Evolutionary conservation across 2,329 filamentous ascomycete genomes (phyloP), one percentile per base, ranked within the genome.

Genomic region (Pleoardoris graminearum): DNA sequence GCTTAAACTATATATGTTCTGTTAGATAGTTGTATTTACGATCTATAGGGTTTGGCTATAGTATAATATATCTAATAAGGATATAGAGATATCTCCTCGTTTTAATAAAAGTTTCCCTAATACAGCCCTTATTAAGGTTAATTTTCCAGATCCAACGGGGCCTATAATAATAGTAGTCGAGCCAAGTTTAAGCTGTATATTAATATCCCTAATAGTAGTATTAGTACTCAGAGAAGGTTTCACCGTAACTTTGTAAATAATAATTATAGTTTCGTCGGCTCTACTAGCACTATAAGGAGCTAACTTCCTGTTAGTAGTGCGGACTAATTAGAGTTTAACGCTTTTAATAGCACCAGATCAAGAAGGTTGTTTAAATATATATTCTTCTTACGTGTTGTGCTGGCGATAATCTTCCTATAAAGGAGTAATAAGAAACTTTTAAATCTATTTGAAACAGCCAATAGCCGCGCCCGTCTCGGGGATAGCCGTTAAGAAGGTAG

Each of bases 71-170:
- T 51, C 22, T 7, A 29, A 22, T 4, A 48, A 38, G 4, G 47
- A 46, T 14, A 59, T 39, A 41, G 46, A 41, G 32, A 48, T 48
- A 5, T 38, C 21, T 38, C 45, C 33, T 27, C 33, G 32, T 38
- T 48, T 21, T 48, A 48, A 48, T 19, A 23, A 23, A 49, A 49
- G 46, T 10, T 48, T 17, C 11, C 58, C 51, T 8, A 61, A 33
- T 32, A 66, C 19, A 5, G 53, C 44, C 35, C 51, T 59, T 4
- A 55, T 35, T 8, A 81, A 54, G 3, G 77, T 78, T 14, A 77
- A 35, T 45, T 60, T 60, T 19, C 55, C 57, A 17, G 41, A 51
- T n/a, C 52, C 54, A 17, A 52, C 49, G 7, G 57, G 57, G 8
- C 57, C 57, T 32, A 36, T 49, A 27, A 49, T 41, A 21, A 48